Base-by-base conservation (phyloP, 495 filamentous ascomycete genomes). In the Viridothelium virens region DNA sequence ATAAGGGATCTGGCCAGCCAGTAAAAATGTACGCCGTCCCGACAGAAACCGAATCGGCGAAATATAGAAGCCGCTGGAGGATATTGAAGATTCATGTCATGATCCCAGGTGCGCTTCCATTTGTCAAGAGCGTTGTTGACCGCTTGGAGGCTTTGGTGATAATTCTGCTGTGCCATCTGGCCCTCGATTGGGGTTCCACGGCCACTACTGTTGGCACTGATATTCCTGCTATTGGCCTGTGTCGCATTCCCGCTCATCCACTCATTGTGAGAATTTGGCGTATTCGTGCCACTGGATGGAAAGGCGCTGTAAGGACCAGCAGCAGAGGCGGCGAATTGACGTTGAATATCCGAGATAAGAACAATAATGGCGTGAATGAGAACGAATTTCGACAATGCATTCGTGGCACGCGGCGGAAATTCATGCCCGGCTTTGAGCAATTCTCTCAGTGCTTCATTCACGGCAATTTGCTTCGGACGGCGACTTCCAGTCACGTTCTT, bases 301-400 rank as follows among this genome's bases (percentile, higher is more conserved):
- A 36, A 64, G 53, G 65, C 72, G 34, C 38, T 36, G 18, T 66
- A 53, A 53, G 48, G 48, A 14, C 12, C 48, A 18, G 48, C 11
- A 25, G 9, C 16, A 18, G 10, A 14, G 12, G n/a, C 10, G n/a
- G 48, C 48, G n/a, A 53, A 53, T 18, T 53, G 48, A 14, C 48
- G 48, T 53, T 68, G 69, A 38, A 53, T 67, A 16, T 72, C 70
- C 44, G 79, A 78, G 37, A 69, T 72, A 38, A 63, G 66, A 73
- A 79, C 79, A 56, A 87, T 78, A 63, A 86, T 78, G 33, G 82
- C 78, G 65, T 90, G 86, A 10, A 90, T 80, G n/a, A 89, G 69
- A 39, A 90, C 83, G 66, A 89, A 89, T 66, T 90, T 90, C 7
- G 83, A 84, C 68, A 84, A 86, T 0, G 84, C 74, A 63, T 89